These are phyloP conservation scores for Neoscytalidium dimidiatum DNA, from an alignment of 2,329 filamentous ascomycete genomes.

Conservation along the genomic window DNA sequence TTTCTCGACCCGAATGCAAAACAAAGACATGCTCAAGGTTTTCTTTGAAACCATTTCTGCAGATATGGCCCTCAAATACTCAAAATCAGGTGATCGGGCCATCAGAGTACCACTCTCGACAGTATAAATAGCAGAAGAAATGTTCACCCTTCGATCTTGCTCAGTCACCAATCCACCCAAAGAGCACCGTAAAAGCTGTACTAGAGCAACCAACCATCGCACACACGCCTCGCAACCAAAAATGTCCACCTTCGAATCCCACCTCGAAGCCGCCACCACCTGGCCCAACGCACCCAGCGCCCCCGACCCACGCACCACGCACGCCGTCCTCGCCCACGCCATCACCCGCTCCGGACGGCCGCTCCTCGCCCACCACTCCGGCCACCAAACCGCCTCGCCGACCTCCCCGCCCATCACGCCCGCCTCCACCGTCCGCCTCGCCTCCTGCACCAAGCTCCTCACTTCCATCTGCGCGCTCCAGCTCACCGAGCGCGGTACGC, in stretches of 20 bases:
- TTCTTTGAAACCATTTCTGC: no score
- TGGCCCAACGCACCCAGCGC: not conserved
- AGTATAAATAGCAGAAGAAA: no score
- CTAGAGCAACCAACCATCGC: no score
- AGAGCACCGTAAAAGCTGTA: no score
- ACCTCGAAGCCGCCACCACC: not conserved
- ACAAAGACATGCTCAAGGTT: no score
- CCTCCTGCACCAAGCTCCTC: constrained; percentile 42
- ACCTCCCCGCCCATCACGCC: not conserved
- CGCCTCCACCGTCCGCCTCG: constrained; percentile 23
- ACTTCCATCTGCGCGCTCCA: constrained; percentile 36
- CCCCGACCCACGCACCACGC: not conserved
- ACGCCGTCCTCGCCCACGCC: not conserved
- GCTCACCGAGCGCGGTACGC: constrained; percentile 35
- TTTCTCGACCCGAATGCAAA: no score
- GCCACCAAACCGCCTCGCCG: not conserved
- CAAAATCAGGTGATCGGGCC: no score
- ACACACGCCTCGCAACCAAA: no score
- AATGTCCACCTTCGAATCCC: not conserved
- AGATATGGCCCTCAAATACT: no score
- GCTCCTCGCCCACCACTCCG: not conserved
- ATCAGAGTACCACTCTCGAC: no score
- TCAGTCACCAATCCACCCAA: no score
- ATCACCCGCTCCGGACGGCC: not conserved
- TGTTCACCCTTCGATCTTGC: no score